phyloP scores from a whole-genome alignment of 2,329 filamentous ascomycete species.

The Cytospora chrysosperma region DNA sequence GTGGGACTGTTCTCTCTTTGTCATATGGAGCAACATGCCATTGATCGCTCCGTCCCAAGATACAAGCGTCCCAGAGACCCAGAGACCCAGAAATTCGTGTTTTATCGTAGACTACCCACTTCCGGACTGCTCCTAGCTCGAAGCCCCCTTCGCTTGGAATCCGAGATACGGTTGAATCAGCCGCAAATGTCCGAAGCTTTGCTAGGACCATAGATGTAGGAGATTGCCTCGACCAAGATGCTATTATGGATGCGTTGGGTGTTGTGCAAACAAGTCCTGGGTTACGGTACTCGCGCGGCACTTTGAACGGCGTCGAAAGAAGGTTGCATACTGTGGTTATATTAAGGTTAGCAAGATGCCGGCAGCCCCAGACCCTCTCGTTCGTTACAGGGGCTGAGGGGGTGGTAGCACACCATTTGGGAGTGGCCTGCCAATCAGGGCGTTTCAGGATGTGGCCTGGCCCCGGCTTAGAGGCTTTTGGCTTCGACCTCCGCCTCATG shows the following conservation, averaged over 20 bases:
- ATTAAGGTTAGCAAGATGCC: conserved; percentile 16
- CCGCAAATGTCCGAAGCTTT: conserved; percentile 21
- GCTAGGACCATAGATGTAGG: conserved; percentile 21
- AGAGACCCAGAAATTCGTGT: not conserved
- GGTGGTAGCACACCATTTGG: conserved; percentile 4
- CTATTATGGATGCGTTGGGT: not conserved
- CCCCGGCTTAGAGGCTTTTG: conserved; percentile 7
- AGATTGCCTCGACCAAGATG: conserved; percentile 32
- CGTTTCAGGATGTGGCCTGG: conserved; percentile 17
- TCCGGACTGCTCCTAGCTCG: not conserved
- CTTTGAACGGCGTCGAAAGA: conserved; percentile 27
- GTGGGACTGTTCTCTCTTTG: not conserved
- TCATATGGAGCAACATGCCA: not conserved
- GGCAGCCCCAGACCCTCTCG: conserved; percentile 15
- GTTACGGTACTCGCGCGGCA: conserved; percentile 21
- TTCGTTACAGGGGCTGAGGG: conserved; percentile 12
- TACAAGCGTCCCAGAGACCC: not conserved
- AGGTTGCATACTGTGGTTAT: conserved; percentile 16
- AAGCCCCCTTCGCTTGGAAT: not conserved
- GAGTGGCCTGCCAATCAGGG: not conserved
- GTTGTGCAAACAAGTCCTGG: not conserved
- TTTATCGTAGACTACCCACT: not conserved
- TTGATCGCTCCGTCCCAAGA: not conserved
- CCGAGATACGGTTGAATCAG: not conserved
- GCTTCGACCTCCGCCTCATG: conserved; percentile 9